These are phyloP conservation scores for Linanthus parryae DNA, from an alignment of 148 eudicot genomes.

Conservation along the genomic window DNA sequence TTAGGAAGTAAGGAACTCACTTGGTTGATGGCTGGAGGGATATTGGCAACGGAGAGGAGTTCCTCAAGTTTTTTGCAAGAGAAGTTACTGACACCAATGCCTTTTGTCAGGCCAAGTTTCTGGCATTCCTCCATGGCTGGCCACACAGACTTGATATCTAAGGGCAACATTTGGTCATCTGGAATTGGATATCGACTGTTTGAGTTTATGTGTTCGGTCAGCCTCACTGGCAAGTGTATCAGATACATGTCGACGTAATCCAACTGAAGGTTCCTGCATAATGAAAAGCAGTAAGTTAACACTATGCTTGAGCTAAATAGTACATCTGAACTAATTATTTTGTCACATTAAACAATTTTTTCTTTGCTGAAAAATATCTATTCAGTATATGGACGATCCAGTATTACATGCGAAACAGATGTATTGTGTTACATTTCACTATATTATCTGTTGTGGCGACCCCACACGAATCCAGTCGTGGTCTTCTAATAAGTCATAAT, in stretches of 20 bases:
- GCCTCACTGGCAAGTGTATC: conserved; percentile 61
- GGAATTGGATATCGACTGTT: conserved; percentile 23
- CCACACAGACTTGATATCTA: conserved; percentile 61
- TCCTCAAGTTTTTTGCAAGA: conserved; percentile 38
- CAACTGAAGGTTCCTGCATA: conserved; percentile 48
- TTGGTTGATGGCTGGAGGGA: conserved; percentile 78
- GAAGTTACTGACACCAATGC: conserved; percentile 82
- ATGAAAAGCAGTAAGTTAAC: too few relatives aligned
- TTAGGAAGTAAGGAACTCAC: conserved; percentile 18
- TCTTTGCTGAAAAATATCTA: not conserved
- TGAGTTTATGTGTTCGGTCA: conserved; percentile 26
- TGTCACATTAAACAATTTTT: not conserved
- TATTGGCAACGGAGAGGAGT: conserved; percentile 47
- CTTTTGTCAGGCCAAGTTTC: conserved; percentile 57
- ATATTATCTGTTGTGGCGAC: too few relatives aligned
- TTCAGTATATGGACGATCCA: not conserved
- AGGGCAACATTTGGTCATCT: conserved; percentile 32
- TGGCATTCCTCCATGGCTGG: conserved; percentile 70
- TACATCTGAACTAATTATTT: too few relatives aligned
- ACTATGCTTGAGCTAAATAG: not conserved
- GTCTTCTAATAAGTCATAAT: too few relatives aligned
- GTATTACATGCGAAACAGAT: too few relatives aligned
- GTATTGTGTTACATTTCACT: too few relatives aligned
- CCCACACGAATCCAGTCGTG: too few relatives aligned
- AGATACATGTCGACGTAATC: conserved; percentile 65